Evolutionary conservation across 2,329 filamentous ascomycete species (phyloP), one percentile per base, ranked within the genome.

Genomic region (Pestalotiopsis sp.): DNA sequence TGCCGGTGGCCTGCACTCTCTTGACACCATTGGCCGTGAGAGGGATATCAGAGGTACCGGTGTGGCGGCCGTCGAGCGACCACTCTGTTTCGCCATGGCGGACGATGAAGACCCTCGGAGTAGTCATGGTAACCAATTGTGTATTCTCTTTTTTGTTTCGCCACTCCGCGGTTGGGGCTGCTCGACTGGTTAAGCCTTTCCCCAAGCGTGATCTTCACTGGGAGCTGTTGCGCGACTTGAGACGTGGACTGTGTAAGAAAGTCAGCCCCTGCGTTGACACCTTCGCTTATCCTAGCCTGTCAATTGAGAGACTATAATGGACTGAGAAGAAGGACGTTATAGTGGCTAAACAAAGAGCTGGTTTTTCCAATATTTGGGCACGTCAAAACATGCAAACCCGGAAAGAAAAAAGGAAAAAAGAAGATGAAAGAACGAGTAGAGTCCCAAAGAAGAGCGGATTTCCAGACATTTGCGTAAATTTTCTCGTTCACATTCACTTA

Each of bases 61-160:
- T 98, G 81, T 98, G 93, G 66, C 90, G 87, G 68, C 94, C 95
- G 73, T 92, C 92, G 62, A 97, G 89, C 4, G 93, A 97, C 95
- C 95, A 98, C 84, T 97, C 94, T 4, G 95, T 98, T 83, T 98
- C 94, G 81, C 95, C 95, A 78, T 98, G 95, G 74, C 95, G 93
- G 78, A 94, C 83, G 73, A 96, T 89, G 83, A 95, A 95, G 78
- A 93, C 90, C 66, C 93, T 88, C 2, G 93, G 93, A 2, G 91
- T 89, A 2, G 80, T 62, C 80, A 81, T 82, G 52, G 56, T 45
- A n/a, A 31, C 27, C 27, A 31, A 31, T 31, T n/a, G 20, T 36
- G 14, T 23, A 4, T 64, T 64, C 11, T 52, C 23, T 60, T n/a
- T 20, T 9, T 17, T 11, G 11, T 60, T 14, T 36, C 57, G 14